Base-by-base conservation (phyloP, 2,329 filamentous ascomycete genomes). In the Xylariaceae sp. region DNA sequence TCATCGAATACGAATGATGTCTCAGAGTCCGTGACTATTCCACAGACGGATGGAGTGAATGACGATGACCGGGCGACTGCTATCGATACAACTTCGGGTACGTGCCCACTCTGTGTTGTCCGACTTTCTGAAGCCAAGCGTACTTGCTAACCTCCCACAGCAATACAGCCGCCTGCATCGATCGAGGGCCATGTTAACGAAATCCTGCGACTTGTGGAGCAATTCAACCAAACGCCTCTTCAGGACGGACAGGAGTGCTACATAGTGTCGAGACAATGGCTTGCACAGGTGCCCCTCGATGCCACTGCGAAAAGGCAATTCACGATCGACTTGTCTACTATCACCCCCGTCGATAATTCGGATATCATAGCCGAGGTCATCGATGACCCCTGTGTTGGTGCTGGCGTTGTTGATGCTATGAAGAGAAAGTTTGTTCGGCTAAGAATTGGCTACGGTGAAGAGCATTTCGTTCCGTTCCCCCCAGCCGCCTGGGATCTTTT, bases 311-410 rank as follows among this genome's bases (percentile, higher is more conserved):
- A 78, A 13, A 80, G 82, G 59, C 75, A 80, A 55, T 80, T 78
- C 17, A 78, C 81, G 62, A 80, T 83, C 61, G 88, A 89, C 63
- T 76, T 80, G n/a, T 71, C 79, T 9, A 67, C 76, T 6, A 82
- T 94, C 58, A 92, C 92, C 1, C 89, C 90, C 0, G 83, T 97
- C 37, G 91, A 97, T 77, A 97, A 97, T 71, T 86, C 88, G 0
- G 88, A 92, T 69, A 86, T 97, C 61, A 85, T 92, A 55, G 78
- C 86, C 60, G 81, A 86, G 63, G 78, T 81, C 41, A 76, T 86
- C 58, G 74, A 73, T 53, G 81, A 85, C 60, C 75, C 78, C 54
- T 68, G 64, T 48, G 67, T 72, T 18, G 69, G 70, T 8, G 72
- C 72, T 15, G 77, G 76, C 50, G 62, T 67, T n/a, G 59, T 63